Evolutionary conservation across 148 eudicot species (phyloP).

Genomic region (Nepenthes mirabilis): DNA sequence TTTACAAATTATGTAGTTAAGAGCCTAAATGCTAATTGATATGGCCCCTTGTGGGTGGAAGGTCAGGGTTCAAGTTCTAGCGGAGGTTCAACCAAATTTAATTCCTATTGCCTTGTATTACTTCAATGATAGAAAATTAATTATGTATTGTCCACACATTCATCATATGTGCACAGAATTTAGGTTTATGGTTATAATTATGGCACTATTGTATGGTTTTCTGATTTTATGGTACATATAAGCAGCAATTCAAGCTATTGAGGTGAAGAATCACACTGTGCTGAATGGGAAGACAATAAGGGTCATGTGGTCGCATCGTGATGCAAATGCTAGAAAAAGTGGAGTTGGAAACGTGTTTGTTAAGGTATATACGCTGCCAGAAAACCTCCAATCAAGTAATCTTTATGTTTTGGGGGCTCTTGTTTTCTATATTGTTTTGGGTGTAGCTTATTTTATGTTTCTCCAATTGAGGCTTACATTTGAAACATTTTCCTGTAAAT

Average conservation of each 20-base stretch:
- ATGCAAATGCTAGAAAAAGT: constrained; percentile 44
- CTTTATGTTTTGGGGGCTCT: neutral
- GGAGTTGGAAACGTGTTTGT: constrained; percentile 54
- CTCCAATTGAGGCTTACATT: neutral
- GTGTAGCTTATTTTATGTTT: neutral
- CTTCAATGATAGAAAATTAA: too few species aligned
- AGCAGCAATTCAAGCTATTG: constrained; percentile 40
- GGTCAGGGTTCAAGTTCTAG: too few species aligned
- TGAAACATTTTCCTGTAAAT: constrained; percentile 1
- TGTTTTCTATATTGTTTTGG: neutral
- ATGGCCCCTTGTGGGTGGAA: too few species aligned
- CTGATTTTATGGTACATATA: neutral
- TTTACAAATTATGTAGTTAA: too few species aligned
- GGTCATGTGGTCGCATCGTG: constrained; percentile 49
- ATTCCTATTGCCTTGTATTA: too few species aligned
- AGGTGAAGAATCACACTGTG: constrained; percentile 34
- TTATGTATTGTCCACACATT: too few species aligned
- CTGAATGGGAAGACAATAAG: constrained; percentile 36
- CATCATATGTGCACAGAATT: neutral
- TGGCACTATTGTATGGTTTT: neutral
- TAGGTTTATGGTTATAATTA: neutral
- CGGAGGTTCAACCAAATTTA: too few species aligned
- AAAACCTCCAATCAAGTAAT: neutral
- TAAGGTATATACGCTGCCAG: constrained; percentile 24
- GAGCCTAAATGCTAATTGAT: too few species aligned